Conservation (phyloP, 2,329 filamentous ascomycete species). For the Stagonosporopsis tanaceti region DNA sequence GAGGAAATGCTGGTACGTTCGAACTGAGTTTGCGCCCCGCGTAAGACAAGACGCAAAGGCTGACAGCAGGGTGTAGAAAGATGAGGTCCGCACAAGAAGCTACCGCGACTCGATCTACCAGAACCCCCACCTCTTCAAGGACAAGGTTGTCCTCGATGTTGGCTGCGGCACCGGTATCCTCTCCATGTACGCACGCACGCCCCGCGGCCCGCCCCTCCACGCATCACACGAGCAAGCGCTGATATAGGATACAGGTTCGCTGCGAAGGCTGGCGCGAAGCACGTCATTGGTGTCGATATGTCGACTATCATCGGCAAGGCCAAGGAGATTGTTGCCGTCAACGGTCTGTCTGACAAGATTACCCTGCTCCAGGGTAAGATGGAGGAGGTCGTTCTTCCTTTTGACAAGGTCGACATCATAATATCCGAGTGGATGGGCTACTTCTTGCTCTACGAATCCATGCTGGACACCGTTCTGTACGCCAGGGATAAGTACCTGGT, state of each 20-base stretch:
- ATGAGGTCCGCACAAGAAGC: constrained; percentile 94
- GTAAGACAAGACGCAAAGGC: constrained; percentile 9
- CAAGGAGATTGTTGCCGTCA: constrained; percentile 88
- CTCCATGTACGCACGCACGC: constrained; percentile 78
- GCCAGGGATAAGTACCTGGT: constrained; percentile 90
- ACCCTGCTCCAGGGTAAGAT: constrained; percentile 99
- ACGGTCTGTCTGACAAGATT: constrained; percentile 94
- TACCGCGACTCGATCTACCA: constrained; percentile 98
- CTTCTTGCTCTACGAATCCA: constrained; percentile 97
- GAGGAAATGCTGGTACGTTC: constrained; percentile 92
- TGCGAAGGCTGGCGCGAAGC: constrained; percentile 93
- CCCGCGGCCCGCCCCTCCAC: constrained; percentile 18
- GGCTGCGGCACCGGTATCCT: constrained; percentile 97
- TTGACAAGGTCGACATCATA: constrained; percentile 97
- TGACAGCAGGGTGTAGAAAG: constrained; percentile 70
- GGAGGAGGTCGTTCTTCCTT: constrained; percentile 95
- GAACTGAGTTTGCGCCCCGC: constrained; percentile 5
- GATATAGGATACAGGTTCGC: constrained; percentile 76
- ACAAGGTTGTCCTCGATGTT: constrained; percentile 94
- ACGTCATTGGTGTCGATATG: constrained; percentile 99
- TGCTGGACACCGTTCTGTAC: constrained; percentile 98
- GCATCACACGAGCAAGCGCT: constrained; percentile 29
- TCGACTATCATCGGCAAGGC: constrained; percentile 99
- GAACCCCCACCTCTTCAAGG: constrained; percentile 92
- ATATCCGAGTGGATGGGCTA: constrained; percentile 99